These are phyloP conservation scores for Prototheca stagnorum DNA, from an alignment of 163 green algal species.

Conservation along the genomic window DNA sequence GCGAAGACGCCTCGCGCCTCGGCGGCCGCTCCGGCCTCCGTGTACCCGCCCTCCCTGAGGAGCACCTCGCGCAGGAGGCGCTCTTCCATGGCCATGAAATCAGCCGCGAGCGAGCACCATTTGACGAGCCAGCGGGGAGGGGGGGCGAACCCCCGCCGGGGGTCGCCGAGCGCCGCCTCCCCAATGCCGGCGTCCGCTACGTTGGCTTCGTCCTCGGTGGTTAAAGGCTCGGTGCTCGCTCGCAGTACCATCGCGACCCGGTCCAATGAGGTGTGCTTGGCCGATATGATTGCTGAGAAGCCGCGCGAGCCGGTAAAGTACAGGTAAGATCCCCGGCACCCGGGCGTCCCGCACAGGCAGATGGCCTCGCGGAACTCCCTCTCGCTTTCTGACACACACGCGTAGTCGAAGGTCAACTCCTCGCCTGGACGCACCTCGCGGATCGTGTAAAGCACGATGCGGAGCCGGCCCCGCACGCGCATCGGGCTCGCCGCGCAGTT, in stretches of 20 bases:
- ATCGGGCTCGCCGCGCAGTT: conserved; percentile 76
- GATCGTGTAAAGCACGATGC: conserved; percentile 66
- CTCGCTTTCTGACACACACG: conserved; percentile 66
- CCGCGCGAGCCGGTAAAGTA: conserved; percentile 55
- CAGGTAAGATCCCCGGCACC: conserved; percentile 61
- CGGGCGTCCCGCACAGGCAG: conserved; percentile 60
- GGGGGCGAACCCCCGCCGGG: too few species aligned
- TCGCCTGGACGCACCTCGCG: conserved; percentile 34
- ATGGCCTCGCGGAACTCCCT: conserved; percentile 68
- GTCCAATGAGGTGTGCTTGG: conserved; percentile 68
- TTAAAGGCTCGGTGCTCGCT: conserved; percentile 40
- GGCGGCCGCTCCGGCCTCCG: conserved; percentile 1
- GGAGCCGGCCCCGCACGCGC: conserved; percentile 42
- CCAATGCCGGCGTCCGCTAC: conserved; percentile 35
- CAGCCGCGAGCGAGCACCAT: conserved; percentile 42
- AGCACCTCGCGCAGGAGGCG: conserved; percentile 30
- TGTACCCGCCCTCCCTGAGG: conserved; percentile 1
- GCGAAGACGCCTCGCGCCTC: conserved; percentile 38
- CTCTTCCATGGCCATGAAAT: conserved; percentile 48
- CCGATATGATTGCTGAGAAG: conserved; percentile 58
- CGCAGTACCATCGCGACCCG: conserved; percentile 47
- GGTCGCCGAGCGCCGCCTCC: conserved; percentile 15
- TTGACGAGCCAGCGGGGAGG: conserved; percentile 63
- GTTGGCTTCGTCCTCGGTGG: conserved; percentile 26
- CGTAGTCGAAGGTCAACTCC: conserved; percentile 83